Evolutionary conservation across 2,329 filamentous ascomycete genomes (phyloP).

Genomic region (Colletotrichum noveboracense): DNA sequence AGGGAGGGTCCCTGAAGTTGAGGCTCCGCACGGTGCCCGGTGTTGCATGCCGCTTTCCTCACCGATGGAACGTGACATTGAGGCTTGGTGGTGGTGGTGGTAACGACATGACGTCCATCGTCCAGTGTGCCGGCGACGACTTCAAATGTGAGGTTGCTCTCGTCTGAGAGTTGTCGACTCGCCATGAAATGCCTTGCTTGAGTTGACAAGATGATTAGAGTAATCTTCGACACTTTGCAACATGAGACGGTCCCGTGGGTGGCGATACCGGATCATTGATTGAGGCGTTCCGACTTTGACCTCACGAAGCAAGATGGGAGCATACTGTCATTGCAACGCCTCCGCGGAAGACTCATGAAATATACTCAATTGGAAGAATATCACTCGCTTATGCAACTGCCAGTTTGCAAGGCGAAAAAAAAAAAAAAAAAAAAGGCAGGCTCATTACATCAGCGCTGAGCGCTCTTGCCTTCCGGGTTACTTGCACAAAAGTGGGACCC

Average conservation of each 20-base stretch:
- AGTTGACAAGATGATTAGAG: not conserved
- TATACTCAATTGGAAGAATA: not conserved
- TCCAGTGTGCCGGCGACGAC: not conserved
- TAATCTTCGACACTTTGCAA: not conserved
- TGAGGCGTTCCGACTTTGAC: not conserved
- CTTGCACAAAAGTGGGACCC: not conserved
- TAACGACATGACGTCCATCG: not conserved
- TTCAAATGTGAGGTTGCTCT: not conserved
- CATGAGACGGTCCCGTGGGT: not conserved
- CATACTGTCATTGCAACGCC: not conserved
- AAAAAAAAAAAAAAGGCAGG: not conserved
- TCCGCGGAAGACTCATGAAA: not conserved
- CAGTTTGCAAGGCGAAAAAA: not conserved
- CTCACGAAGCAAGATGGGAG: not conserved
- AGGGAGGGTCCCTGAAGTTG: not conserved
- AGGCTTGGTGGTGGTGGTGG: not conserved
- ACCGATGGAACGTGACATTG: conserved; percentile 19
- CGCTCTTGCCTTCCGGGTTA: not conserved
- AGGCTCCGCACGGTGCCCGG: conserved; percentile 6
- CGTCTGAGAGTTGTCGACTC: not conserved
- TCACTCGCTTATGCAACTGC: not conserved
- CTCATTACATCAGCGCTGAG: not conserved
- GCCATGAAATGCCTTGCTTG: not conserved
- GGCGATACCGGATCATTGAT: not conserved
- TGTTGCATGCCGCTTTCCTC: not conserved